A percentile compares a stretch with the other conserved stretches of the same genome.
Conservation (phyloP, 805 yeast species). For the Metschnikowia lochheadii region DNA sequence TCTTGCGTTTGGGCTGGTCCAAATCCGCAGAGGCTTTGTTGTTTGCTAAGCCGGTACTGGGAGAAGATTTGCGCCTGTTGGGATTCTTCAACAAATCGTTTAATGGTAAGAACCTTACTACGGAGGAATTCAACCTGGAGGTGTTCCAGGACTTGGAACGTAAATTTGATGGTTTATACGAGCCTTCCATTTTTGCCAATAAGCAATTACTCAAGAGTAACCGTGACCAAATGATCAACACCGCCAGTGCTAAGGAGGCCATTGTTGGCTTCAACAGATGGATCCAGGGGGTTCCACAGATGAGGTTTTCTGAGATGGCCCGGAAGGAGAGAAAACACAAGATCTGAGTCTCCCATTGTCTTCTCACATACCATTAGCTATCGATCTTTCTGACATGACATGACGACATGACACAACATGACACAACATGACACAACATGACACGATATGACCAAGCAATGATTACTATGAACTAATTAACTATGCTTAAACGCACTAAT, state of each 20-base stretch:
- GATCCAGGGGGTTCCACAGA: slow-evolving; percentile 70
- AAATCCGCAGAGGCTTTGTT: slow-evolving; percentile 70
- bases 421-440: too few relatives aligned
- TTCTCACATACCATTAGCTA: too few relatives aligned
- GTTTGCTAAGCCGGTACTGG: slow-evolving; percentile 60
- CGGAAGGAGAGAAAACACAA: slow-evolving; percentile 58
- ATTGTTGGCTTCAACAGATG: slow-evolving; percentile 66
- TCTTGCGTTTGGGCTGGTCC: slow-evolving; percentile 67
- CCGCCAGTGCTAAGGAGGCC: slow-evolving; percentile 62
- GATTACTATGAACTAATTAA: too few relatives aligned
- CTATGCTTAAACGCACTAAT: too few relatives aligned
- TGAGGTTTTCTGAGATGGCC: slow-evolving; percentile 54
- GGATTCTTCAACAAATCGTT: slow-evolving; percentile 65
- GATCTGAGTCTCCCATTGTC: slow-evolving; percentile 29
- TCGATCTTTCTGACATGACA: too few relatives aligned
- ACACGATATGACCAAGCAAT: too few relatives aligned
- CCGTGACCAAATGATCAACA: slow-evolving; percentile 38
- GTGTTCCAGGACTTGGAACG: slow-evolving; percentile 33
- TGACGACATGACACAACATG: too few relatives aligned
- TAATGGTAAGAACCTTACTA: slow-evolving; percentile 29
- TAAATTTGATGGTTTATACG: slow-evolving; percentile 42
- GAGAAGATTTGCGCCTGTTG: slow-evolving; percentile 49
- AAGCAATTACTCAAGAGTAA: slow-evolving; percentile 42
- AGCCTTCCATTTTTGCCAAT: slow-evolving; percentile 42
- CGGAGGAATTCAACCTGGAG: slow-evolving; percentile 42